A percentile compares a stretch with the other conserved stretches of the same genome.
Conservation (phyloP, 805 yeast species). For the Cyberlindnera suaveolens region DNA sequence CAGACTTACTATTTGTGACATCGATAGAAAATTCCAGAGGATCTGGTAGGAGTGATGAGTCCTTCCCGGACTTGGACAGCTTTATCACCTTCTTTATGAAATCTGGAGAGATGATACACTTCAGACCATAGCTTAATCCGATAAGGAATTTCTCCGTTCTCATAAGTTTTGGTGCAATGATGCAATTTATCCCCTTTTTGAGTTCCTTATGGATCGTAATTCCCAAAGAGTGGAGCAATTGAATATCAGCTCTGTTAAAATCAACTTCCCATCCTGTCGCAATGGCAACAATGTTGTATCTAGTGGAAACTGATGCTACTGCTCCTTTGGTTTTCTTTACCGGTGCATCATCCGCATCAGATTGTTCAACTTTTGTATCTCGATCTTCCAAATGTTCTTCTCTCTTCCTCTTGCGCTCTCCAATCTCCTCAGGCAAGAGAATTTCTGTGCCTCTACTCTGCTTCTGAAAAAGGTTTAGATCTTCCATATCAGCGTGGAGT, state of each 20-base stretch:
- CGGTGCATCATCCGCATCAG: neutral
- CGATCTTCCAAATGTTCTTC: slow-evolving; percentile 20
- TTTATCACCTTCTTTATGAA: slow-evolving; percentile 45
- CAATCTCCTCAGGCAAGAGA: slow-evolving; percentile 35
- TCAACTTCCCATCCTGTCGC: slow-evolving; percentile 61
- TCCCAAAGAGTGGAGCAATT: slow-evolving; percentile 46
- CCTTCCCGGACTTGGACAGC: slow-evolving; percentile 13
- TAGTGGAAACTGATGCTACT: slow-evolving; percentile 2
- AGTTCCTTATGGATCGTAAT: slow-evolving; percentile 37
- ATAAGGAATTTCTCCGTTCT: slow-evolving; percentile 84
- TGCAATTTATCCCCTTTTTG: slow-evolving; percentile 33
- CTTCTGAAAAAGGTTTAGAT: slow-evolving; percentile 57
- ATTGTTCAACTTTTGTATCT: slow-evolving; percentile 12
- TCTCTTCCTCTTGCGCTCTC: slow-evolving; percentile 25
- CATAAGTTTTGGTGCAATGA: slow-evolving; percentile 75
- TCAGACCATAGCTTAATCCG: slow-evolving; percentile 49
- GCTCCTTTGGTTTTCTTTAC: slow-evolving; percentile 14
- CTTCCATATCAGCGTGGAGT: slow-evolving; percentile 63
- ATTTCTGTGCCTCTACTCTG: slow-evolving; percentile 35
- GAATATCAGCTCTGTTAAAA: slow-evolving; percentile 37
- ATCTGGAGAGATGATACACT: slow-evolving; percentile 48
- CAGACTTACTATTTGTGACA: slow-evolving; percentile 28
- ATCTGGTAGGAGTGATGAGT: slow-evolving; percentile 19
- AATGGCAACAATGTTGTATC: slow-evolving; percentile 39
- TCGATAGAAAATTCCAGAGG: slow-evolving; percentile 27